A percentile compares a stretch with the other conserved stretches of the same genome.
These are phyloP conservation scores for Ilyonectria robusta DNA, from an alignment of 2,329 filamentous ascomycete species.

Conservation along the genomic window DNA sequence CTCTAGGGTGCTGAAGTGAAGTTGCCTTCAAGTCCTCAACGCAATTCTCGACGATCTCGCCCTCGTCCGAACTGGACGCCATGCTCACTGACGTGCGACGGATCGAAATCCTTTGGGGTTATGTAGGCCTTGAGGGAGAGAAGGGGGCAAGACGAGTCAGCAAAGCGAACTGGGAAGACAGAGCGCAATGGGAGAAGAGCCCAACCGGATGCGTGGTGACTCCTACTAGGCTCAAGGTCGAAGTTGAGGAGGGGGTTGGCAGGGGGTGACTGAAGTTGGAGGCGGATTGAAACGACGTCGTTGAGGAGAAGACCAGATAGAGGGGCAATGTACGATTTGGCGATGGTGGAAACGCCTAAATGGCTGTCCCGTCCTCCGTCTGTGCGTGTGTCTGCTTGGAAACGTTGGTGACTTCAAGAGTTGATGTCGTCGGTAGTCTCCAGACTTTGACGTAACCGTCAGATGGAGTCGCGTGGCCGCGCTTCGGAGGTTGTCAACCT, in stretches of 20 bases:
- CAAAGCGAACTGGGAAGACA: slow-evolving; percentile 48
- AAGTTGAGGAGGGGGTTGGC: slow-evolving; percentile 38
- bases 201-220: slow-evolving; percentile 60
- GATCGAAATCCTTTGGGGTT: slow-evolving; percentile 33
- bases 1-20: slow-evolving; percentile 82
- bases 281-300: slow-evolving; percentile 27
- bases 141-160: slow-evolving; percentile 54
- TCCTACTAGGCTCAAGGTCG: slow-evolving; percentile 51
- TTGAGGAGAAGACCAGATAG: slow-evolving; percentile 14
- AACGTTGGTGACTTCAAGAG: background rate
- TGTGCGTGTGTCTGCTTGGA: background rate
- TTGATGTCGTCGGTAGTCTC: slow-evolving; percentile 19
- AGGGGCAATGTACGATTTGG: background rate
- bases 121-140: slow-evolving; percentile 36
- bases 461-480: slow-evolving; percentile 16
- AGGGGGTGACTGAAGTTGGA: slow-evolving; percentile 16
- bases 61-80: slow-evolving; percentile 81
- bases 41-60: slow-evolving; percentile 85
- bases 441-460: slow-evolving; percentile 31
- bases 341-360: background rate
- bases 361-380: background rate
- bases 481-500: background rate
- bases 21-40: slow-evolving; percentile 83
- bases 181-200: slow-evolving; percentile 55
- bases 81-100: slow-evolving; percentile 49